These are phyloP conservation scores for Miscanthus sacchariflorus DNA, from an alignment of 202 grass and related monocot species.

Conservation along the genomic window DNA sequence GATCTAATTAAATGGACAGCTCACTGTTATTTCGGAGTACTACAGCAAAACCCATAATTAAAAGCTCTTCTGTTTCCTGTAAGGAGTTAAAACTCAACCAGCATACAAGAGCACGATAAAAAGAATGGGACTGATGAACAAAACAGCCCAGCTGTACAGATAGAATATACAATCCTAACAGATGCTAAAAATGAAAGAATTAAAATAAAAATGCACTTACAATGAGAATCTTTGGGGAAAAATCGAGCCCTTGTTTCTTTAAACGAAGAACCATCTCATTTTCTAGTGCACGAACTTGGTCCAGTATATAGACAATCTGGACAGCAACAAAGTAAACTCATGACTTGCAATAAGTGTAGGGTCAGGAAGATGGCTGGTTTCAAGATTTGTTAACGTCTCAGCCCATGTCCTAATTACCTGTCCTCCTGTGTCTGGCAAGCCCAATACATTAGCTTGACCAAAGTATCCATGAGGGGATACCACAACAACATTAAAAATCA, in stretches of 20 bases:
- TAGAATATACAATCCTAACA: conserved; percentile 25
- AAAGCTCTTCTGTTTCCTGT: conserved; percentile 1
- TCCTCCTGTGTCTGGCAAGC: conserved; percentile 96
- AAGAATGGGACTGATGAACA: conserved; percentile 22
- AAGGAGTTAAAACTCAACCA: conserved; percentile 26
- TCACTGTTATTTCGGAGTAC: not conserved
- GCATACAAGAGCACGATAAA: not conserved
- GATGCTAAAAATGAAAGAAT: conserved; percentile 7
- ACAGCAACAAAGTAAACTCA: conserved; percentile 10
- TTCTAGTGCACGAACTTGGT: conserved; percentile 98
- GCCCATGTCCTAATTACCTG: conserved; percentile 65
- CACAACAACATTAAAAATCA: conserved; percentile 99
- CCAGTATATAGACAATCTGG: conserved; percentile 98
- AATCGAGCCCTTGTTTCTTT: conserved; percentile 86
- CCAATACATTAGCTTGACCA: conserved; percentile 97
- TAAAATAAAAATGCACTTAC: conserved; percentile 54
- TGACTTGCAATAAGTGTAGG: conserved; percentile 19
- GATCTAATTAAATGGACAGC: not conserved
- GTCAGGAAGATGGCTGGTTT: not conserved
- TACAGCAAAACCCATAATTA: not conserved
- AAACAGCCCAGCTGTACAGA: conserved; percentile 25
- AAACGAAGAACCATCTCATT: conserved; percentile 95
- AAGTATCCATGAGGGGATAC: conserved; percentile 97
- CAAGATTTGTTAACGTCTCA: conserved; percentile 15
- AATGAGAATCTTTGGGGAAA: conserved; percentile 95